Conservation (phyloP, 2,329 filamentous ascomycete genomes). For the Trichoderma guizhouense region DNA sequence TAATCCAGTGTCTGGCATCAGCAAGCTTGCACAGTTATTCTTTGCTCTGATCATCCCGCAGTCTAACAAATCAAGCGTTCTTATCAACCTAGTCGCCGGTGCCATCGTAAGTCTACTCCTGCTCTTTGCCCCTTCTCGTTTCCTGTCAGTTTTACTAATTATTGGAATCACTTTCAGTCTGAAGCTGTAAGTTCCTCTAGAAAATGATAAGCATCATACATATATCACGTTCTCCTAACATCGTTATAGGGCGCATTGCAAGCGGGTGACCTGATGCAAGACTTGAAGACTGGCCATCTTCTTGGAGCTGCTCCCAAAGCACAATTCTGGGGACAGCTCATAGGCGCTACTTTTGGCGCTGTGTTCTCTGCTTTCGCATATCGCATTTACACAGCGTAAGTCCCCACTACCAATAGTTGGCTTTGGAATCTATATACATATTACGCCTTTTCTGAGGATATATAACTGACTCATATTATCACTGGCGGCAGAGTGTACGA, state of each 20-base stretch:
- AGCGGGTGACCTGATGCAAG: constrained; percentile 94
- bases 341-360: constrained; percentile 82
- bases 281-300: constrained; percentile 92
- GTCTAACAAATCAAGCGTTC: constrained; percentile 76
- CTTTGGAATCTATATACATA: background rate
- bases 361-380: constrained; percentile 85
- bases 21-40: constrained; percentile 91
- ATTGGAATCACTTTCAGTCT: constrained; percentile 28
- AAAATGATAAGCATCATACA: background rate
- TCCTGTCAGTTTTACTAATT: background rate
- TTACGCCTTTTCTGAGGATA: background rate
- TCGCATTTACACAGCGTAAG: constrained; percentile 70
- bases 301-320: constrained; percentile 89
- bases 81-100: constrained; percentile 92
- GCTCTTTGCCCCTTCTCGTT: background rate
- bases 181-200: constrained; percentile 36
- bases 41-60: constrained; percentile 87
- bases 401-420: background rate
- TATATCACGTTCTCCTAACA: constrained; percentile 14
- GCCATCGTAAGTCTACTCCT: constrained; percentile 57
- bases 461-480: background rate
- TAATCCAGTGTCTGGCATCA: constrained; percentile 94
- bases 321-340: constrained; percentile 94
- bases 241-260: constrained; percentile 67
- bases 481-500: constrained; percentile 65